These are phyloP conservation scores for Laetiporus sulphureus DNA, from an alignment of 1,284 basidiomycete species.

Conservation along the genomic window DNA sequence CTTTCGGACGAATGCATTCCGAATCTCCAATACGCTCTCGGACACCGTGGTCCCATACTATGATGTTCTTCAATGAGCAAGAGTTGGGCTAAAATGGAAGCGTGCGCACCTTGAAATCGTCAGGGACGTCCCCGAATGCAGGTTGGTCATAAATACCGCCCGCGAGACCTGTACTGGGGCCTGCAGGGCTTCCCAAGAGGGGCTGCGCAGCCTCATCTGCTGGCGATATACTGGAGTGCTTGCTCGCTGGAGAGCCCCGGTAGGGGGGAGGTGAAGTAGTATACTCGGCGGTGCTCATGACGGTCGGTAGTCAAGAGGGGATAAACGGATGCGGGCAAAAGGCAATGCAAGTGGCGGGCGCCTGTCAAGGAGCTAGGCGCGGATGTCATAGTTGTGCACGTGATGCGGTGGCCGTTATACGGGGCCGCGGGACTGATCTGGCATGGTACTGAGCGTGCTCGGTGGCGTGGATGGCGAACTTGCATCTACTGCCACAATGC, in stretches of 20 bases:
- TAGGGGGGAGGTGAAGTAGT: slow-evolving; percentile 23
- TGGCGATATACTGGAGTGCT: slow-evolving; percentile 12
- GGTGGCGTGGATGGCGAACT: too few species aligned
- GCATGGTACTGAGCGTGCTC: too few species aligned
- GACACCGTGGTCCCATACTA: slow-evolving; percentile 75
- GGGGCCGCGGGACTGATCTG: too few species aligned
- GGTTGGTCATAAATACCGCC: slow-evolving; percentile 66
- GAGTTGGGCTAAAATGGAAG: not conserved
- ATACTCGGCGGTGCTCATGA: slow-evolving; percentile 21
- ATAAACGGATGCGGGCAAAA: too few species aligned
- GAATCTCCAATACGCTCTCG: slow-evolving; percentile 66
- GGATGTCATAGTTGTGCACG: too few species aligned
- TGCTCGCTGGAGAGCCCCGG: slow-evolving; percentile 14
- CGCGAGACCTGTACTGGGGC: slow-evolving; percentile 37
- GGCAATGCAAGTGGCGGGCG: slow-evolving; percentile 1
- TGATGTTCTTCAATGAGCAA: slow-evolving; percentile 7
- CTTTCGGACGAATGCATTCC: slow-evolving; percentile 73
- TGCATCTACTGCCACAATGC: too few species aligned
- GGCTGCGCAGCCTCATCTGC: slow-evolving; percentile 33
- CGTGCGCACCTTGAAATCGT: slow-evolving; percentile 71
- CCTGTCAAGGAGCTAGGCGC: too few species aligned
- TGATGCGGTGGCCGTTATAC: too few species aligned
- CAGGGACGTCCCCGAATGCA: slow-evolving; percentile 61
- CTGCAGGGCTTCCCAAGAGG: slow-evolving; percentile 39
- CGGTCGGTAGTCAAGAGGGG: slow-evolving; percentile 12